phyloP scores from a whole-genome alignment of 1,139 yeast genomes.

The Geotrichum citri-aurantii region DNA sequence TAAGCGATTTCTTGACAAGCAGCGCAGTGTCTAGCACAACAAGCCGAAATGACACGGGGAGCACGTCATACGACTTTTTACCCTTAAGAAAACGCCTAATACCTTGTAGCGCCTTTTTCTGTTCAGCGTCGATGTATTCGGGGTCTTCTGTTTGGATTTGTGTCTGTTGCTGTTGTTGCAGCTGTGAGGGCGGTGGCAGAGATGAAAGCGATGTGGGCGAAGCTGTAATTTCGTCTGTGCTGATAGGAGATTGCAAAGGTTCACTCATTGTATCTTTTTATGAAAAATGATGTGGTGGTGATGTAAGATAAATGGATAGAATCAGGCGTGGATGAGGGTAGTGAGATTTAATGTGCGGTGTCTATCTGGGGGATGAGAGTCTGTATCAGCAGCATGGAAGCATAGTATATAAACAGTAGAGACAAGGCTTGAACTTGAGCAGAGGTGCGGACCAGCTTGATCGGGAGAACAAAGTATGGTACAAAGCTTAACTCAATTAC shows the following conservation, averaged over 20 bases:
- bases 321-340: not conserved
- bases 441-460: not conserved
- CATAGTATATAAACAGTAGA: not conserved
- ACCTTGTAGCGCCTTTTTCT: constrained; percentile 41
- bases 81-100: constrained; percentile 80
- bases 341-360: not conserved
- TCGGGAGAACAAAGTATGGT: not conserved
- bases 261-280: not conserved
- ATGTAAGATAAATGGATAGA: too few species aligned
- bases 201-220: constrained; percentile 12
- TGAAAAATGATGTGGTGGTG: too few species aligned
- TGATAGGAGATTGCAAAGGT: not conserved
- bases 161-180: not conserved
- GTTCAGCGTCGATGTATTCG: constrained; percentile 20
- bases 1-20: constrained; percentile 83
- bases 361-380: not conserved
- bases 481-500: not conserved
- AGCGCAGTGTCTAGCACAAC: constrained; percentile 91
- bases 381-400: not conserved
- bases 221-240: constrained; percentile 11
- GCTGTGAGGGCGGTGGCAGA: not conserved
- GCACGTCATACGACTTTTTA: constrained; percentile 91
- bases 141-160: constrained; percentile 1
- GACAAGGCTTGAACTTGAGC: not conserved
- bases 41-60: constrained; percentile 90